Conservation (phyloP, 208 protist genomes). For the Leishmania amazonensis region DNA sequence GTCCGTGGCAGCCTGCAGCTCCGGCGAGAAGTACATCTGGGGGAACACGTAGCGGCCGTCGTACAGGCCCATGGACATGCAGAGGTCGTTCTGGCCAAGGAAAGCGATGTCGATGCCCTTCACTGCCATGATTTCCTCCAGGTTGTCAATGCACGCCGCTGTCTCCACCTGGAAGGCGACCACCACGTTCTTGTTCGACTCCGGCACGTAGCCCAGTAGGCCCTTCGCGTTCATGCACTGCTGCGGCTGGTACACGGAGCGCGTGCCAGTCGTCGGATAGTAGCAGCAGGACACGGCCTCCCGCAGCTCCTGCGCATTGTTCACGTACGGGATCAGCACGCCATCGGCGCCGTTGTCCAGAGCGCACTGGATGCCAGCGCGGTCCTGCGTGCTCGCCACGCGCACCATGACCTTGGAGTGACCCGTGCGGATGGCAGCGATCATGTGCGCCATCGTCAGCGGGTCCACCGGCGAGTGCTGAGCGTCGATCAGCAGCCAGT, state of each 20-base stretch:
- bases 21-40: conserved; percentile 79
- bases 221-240: conserved; percentile 81
- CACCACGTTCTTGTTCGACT: conserved; percentile 79
- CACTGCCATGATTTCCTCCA: conserved; percentile 82
- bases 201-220: conserved; percentile 75
- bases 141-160: conserved; percentile 76
- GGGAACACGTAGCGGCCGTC: conserved; percentile 84
- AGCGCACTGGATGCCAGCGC: conserved; percentile 75
- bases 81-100: conserved; percentile 82
- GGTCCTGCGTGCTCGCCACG: conserved; percentile 72
- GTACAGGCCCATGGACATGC: conserved; percentile 86
- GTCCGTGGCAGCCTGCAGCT: conserved; percentile 66
- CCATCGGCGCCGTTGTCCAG: conserved; percentile 80
- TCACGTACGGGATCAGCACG: conserved; percentile 84
- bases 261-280: conserved; percentile 76
- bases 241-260: conserved; percentile 79
- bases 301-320: conserved; percentile 71
- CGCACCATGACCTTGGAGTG: conserved; percentile 71
- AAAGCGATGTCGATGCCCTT: conserved; percentile 83
- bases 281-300: conserved; percentile 82
- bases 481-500: conserved; percentile 81
- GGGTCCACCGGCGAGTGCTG: conserved; percentile 76
- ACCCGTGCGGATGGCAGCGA: conserved; percentile 68
- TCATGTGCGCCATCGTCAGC: conserved; percentile 62
- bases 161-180: conserved; percentile 86